Conservation (phyloP, 192 early-diverging fungal genomes). For the Umbelopsis vinacea region DNA sequence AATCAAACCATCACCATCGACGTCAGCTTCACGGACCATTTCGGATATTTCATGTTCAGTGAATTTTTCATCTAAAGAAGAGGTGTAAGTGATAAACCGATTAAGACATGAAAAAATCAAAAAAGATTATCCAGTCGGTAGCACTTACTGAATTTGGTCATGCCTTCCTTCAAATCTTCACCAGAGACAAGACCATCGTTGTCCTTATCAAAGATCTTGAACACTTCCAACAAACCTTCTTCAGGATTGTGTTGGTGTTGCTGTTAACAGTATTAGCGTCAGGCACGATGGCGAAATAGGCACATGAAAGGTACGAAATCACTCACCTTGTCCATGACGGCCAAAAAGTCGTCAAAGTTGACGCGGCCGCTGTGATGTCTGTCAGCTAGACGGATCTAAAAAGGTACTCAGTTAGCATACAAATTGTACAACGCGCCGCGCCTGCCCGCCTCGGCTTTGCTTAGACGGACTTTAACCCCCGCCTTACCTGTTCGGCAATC, state of each 20-base stretch:
- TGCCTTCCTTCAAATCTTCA: slow-evolving; percentile 36
- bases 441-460: neutral
- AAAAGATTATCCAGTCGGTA: too few species aligned
- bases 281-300: neutral
- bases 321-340: slow-evolving; percentile 30
- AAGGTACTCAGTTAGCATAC: slow-evolving; percentile 1
- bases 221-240: slow-evolving; percentile 35
- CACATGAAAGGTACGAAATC: neutral
- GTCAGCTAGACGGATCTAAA: slow-evolving; percentile 15
- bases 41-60: slow-evolving; percentile 34
- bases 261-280: neutral
- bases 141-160: slow-evolving; percentile 35
- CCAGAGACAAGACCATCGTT: slow-evolving; percentile 32
- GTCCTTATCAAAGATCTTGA: slow-evolving; percentile 33
- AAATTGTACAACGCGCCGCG: neutral
- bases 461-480: slow-evolving; percentile 10
- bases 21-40: slow-evolving; percentile 70
- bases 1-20: slow-evolving; percentile 86
- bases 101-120: too few species aligned
- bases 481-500: slow-evolving; percentile 34
- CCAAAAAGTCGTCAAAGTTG: slow-evolving; percentile 34
- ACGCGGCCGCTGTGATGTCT: slow-evolving; percentile 5
- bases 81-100: neutral
- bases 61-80: slow-evolving; percentile 24
- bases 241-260: slow-evolving; percentile 36